Conservation (phyloP, 176 grass and related monocot genomes). For the Zea mays region DNA sequence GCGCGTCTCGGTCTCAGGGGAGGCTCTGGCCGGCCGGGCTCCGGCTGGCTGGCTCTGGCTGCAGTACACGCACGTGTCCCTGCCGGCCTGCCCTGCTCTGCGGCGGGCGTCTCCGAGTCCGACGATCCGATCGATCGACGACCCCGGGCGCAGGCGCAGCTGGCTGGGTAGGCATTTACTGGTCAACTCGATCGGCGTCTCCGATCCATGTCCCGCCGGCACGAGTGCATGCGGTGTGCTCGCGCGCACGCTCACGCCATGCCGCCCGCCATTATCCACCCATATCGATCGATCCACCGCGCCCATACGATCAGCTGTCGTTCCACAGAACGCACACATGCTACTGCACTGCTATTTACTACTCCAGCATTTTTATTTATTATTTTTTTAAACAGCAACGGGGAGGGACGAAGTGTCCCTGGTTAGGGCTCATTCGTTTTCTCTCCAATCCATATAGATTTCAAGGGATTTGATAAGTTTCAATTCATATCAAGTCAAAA, state of each 20-base stretch:
- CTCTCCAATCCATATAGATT: too few relatives aligned
- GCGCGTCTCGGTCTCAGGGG: slow-evolving; percentile 7
- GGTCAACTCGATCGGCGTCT: not conserved
- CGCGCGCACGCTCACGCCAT: not conserved
- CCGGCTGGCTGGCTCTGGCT: not conserved
- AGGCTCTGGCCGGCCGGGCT: not conserved
- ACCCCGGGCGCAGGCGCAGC: not conserved
- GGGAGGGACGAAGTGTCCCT: too few relatives aligned
- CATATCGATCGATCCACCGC: not conserved
- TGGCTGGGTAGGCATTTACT: not conserved
- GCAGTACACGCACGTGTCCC: slow-evolving; percentile 20
- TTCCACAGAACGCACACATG: not conserved
- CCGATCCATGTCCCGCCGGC: too few relatives aligned
- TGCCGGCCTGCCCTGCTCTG: not conserved
- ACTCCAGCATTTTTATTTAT: too few relatives aligned
- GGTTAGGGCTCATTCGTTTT: too few relatives aligned
- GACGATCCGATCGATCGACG: not conserved
- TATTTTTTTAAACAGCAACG: too few relatives aligned
- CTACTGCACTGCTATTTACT: not conserved
- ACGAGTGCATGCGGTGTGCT: slow-evolving; percentile 6
- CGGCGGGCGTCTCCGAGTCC: not conserved
- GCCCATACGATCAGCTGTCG: slow-evolving; percentile 5
- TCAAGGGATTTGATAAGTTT: too few relatives aligned
- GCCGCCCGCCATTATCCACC: slow-evolving; percentile 23
- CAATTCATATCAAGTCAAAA: too few relatives aligned